A percentile compares a stretch with the other conserved stretches of the same genome.
Evolutionary conservation across 768 basidiomycete species (phyloP).

Genomic region (Pulveroboletus sp.): DNA sequence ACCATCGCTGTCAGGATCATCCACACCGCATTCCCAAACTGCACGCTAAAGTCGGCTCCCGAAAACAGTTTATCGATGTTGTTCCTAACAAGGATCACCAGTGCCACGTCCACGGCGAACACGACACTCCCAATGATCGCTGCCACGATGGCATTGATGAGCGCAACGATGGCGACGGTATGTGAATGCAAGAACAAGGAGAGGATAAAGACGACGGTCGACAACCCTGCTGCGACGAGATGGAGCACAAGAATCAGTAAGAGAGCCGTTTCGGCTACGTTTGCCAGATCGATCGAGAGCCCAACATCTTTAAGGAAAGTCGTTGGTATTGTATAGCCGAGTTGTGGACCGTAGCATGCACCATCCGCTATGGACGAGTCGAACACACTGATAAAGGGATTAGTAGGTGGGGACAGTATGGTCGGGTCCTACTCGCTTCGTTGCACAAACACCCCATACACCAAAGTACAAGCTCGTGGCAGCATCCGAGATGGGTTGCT

Average conservation of each 20-base stretch:
- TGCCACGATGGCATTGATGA: constrained; percentile 53
- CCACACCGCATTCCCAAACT: constrained; percentile 70
- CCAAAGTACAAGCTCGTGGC: constrained; percentile 68
- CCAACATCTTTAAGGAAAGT: constrained; percentile 39
- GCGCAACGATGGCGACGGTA: constrained; percentile 48
- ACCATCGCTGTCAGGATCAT: constrained; percentile 56
- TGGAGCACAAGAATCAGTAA: constrained; percentile 62
- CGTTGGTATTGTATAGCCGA: constrained; percentile 65
- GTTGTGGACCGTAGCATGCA: constrained; percentile 54
- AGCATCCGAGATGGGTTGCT: constrained; percentile 41
- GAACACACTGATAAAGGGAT: constrained; percentile 5
- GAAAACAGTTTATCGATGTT: constrained; percentile 37
- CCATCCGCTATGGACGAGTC: constrained; percentile 19
- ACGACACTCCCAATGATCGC: constrained; percentile 51
- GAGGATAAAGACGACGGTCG: constrained; percentile 47
- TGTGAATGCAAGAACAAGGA: constrained; percentile 60
- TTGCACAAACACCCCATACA: constrained; percentile 78
- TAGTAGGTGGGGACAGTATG: neutral
- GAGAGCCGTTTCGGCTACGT: constrained; percentile 46
- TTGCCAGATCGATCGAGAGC: constrained; percentile 41
- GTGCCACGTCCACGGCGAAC: constrained; percentile 57
- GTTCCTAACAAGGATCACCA: constrained; percentile 49
- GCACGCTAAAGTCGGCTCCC: constrained; percentile 39
- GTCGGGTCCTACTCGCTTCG: constrained; percentile 33
- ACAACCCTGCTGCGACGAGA: constrained; percentile 56